These are phyloP conservation scores for Leishmania arabica DNA, from an alignment of 208 protist species.

Conservation along the genomic window DNA sequence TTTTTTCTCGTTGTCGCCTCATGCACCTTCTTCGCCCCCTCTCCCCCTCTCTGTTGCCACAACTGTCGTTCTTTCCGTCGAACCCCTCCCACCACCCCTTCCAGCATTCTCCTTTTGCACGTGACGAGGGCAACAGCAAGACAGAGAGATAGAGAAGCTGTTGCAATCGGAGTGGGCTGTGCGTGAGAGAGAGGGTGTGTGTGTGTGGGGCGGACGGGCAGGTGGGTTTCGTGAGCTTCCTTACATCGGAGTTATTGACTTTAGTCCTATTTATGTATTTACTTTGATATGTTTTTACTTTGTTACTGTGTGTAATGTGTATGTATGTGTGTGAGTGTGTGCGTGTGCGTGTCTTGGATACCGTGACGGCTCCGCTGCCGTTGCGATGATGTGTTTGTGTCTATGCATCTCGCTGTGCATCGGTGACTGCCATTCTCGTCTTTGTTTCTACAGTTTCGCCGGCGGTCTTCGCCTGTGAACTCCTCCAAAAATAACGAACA, in stretches of 20 bases:
- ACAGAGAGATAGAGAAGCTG: background rate
- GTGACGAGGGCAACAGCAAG: background rate
- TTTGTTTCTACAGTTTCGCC: slow-evolving; percentile 2
- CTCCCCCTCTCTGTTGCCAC: background rate
- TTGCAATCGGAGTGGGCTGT: background rate
- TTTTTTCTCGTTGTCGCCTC: background rate
- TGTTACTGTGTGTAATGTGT: background rate
- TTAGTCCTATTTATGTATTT: background rate
- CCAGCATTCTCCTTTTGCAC: background rate
- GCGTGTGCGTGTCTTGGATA: background rate
- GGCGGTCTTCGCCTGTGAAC: background rate
- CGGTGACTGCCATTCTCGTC: background rate
- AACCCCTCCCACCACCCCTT: background rate
- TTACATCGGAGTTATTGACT: background rate
- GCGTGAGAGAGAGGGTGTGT: no score
- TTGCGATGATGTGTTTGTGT: background rate
- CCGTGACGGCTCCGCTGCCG: background rate
- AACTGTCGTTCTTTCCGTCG: background rate
- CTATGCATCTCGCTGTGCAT: background rate
- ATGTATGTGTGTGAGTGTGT: background rate
- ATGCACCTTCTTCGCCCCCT: background rate
- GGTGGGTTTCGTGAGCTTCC: background rate
- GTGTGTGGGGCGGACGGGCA: background rate
- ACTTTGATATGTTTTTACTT: background rate
- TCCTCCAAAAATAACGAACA: background rate